Conservation (phyloP, 2,329 filamentous ascomycete species). For the Bipolaris oryzae region DNA sequence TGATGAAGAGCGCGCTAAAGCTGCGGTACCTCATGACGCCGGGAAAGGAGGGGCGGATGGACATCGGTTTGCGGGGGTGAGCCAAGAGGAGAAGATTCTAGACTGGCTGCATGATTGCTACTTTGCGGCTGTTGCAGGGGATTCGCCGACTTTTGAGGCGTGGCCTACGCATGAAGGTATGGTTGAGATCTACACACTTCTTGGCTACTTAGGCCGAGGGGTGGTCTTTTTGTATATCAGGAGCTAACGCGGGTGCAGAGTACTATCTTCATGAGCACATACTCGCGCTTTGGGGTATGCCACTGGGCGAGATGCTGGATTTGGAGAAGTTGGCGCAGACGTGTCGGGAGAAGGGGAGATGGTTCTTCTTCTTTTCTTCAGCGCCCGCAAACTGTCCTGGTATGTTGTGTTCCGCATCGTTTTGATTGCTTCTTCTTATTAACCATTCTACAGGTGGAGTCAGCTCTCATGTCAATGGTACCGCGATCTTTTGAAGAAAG, state of each 20-base stretch:
- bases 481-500: slow-evolving; percentile 43
- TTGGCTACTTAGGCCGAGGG: too few relatives aligned
- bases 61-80: slow-evolving; percentile 57
- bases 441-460: slow-evolving; percentile 45
- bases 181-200: neutral
- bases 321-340: slow-evolving; percentile 60
- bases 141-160: slow-evolving; percentile 68
- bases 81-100: slow-evolving; percentile 61
- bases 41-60: slow-evolving; percentile 47
- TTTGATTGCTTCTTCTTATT: neutral
- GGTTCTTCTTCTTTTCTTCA: slow-evolving; percentile 68
- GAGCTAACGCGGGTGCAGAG: slow-evolving; percentile 10
- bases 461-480: slow-evolving; percentile 53
- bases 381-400: slow-evolving; percentile 64
- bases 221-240: too few relatives aligned
- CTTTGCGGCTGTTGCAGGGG: slow-evolving; percentile 69
- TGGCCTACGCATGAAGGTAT: slow-evolving; percentile 59
- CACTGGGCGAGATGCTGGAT: slow-evolving; percentile 50
- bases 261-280: slow-evolving; percentile 48
- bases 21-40: slow-evolving; percentile 53
- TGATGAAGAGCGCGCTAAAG: slow-evolving; percentile 41
- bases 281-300: slow-evolving; percentile 51
- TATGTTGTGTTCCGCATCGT: slow-evolving; percentile 16
- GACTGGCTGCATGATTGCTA: slow-evolving; percentile 73
- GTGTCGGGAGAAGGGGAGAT: slow-evolving; percentile 62